Base-by-base conservation (phyloP, 2,329 filamentous ascomycete genomes). In the Xylariales sp. region DNA sequence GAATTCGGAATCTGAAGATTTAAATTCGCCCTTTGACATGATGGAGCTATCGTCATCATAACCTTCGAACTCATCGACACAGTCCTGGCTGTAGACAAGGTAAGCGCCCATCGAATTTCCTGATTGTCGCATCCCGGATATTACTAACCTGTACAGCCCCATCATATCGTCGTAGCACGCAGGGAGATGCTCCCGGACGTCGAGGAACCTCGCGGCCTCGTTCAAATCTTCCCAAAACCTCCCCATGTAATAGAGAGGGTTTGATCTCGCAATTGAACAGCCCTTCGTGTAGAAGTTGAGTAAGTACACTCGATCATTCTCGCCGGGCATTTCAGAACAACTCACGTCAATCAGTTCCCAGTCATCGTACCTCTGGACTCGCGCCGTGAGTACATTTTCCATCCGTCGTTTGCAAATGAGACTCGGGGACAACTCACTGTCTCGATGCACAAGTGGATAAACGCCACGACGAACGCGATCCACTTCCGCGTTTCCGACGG, bases 401-500 rank as follows among this genome's bases (percentile, higher is more conserved):
- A 23, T 23, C 23, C 23, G 23, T 2, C 23, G 23, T 23, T 23
- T 23, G 23, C 23, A 23, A 23, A 23, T 23, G 23, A 23, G 23
- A 23, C 23, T 23, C 23, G 23, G 23, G 23, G 23, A 23, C 23
- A 23, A 49, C n/a, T 49, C 46, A 30, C 8, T 3, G 2, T 4
- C 18, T 28, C 8, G 18, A 23, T 30, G n/a, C 28, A 52, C 16
- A 34, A 34, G 8, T 58, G 55, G 43, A 58, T 49, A 32, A 48
- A 36, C n/a, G 55, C 18, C 41, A 58, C 28, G 14, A 45, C 43
- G 8, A 58, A 58, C 2, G 55, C 4, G 14, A 58, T 58, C 55
- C 55, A 58, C 30, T 3, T 58, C 3, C 45, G 28, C 2, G 30
- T 48, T 49, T 49, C 45, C 16, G 30, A 5, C 1, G 16, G 3